Evolutionary conservation across 768 basidiomycete species (phyloP).

Genomic region (Naganishia randhawae): DNA sequence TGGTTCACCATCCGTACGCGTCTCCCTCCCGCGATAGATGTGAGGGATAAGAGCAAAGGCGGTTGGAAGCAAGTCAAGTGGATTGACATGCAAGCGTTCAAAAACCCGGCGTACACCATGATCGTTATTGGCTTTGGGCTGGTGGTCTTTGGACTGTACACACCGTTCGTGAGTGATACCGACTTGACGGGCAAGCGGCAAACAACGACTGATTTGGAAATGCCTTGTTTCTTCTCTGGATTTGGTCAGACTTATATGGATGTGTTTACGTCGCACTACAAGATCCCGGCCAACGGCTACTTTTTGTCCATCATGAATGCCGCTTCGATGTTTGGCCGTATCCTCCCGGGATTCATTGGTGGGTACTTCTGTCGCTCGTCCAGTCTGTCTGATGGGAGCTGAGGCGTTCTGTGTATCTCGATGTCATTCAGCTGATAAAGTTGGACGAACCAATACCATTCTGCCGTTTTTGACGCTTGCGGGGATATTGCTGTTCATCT

Average conservation of each 20-base stretch:
- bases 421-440: slow-evolving; percentile 16
- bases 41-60: slow-evolving; percentile 21
- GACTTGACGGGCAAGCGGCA: not conserved
- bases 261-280: slow-evolving; percentile 13
- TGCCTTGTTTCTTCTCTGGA: no score
- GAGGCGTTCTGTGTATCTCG: not conserved
- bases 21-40: slow-evolving; percentile 15
- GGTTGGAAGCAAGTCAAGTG: slow-evolving; percentile 24
- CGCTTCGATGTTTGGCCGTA: slow-evolving; percentile 20
- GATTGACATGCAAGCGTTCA: slow-evolving; percentile 21
- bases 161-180: not conserved
- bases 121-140: not conserved
- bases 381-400: not conserved
- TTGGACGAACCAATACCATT: slow-evolving; percentile 20
- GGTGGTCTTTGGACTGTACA: slow-evolving; percentile 16
- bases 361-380: not conserved
- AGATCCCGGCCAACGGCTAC: slow-evolving; percentile 16
- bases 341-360: slow-evolving; percentile 21
- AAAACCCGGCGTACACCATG: slow-evolving; percentile 16
- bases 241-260: slow-evolving; percentile 24
- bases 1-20: slow-evolving; percentile 19
- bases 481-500: slow-evolving; percentile 15
- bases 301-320: slow-evolving; percentile 19
- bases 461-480: slow-evolving; percentile 18
- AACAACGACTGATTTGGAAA: not conserved